Conservation (phyloP, 2,329 filamentous ascomycete genomes). For the Stylonectria norvegica region DNA sequence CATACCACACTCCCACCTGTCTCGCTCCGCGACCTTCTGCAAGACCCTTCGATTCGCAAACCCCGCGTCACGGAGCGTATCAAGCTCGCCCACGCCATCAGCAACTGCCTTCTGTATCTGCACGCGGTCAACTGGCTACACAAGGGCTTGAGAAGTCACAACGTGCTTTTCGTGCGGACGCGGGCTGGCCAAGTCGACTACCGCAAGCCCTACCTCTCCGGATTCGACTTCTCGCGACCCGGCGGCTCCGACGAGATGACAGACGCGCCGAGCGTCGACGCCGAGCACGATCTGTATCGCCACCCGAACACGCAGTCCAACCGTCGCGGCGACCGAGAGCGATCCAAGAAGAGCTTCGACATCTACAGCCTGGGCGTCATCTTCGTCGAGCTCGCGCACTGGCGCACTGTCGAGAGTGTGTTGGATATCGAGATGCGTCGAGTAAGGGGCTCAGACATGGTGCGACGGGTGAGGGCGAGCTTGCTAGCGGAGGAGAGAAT, state of each 20-base stretch:
- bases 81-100: conserved; percentile 47
- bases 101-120: conserved; percentile 52
- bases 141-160: conserved; percentile 54
- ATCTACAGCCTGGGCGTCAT: conserved; percentile 52
- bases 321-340: conserved; percentile 28
- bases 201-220: conserved; percentile 43
- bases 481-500: conserved; percentile 31
- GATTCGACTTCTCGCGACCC: conserved; percentile 54
- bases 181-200: conserved; percentile 34
- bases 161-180: conserved; percentile 49
- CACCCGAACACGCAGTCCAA: conserved; percentile 43
- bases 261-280: conserved; percentile 44
- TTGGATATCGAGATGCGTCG: conserved; percentile 37
- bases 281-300: conserved; percentile 47
- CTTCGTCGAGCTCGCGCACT: conserved; percentile 52
- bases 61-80: conserved; percentile 52
- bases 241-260: conserved; percentile 49
- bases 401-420: conserved; percentile 45
- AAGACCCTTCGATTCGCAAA: conserved; percentile 31
- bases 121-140: conserved; percentile 57
- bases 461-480: conserved; percentile 33
- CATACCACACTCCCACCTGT: conserved; percentile 38
- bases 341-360: conserved; percentile 49
- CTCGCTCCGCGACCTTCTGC: conserved; percentile 47
- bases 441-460: conserved; percentile 35